These are phyloP conservation scores for Oryza brachyantha DNA, from an alignment of 176 grass and related monocot species.

Conservation along the genomic window DNA sequence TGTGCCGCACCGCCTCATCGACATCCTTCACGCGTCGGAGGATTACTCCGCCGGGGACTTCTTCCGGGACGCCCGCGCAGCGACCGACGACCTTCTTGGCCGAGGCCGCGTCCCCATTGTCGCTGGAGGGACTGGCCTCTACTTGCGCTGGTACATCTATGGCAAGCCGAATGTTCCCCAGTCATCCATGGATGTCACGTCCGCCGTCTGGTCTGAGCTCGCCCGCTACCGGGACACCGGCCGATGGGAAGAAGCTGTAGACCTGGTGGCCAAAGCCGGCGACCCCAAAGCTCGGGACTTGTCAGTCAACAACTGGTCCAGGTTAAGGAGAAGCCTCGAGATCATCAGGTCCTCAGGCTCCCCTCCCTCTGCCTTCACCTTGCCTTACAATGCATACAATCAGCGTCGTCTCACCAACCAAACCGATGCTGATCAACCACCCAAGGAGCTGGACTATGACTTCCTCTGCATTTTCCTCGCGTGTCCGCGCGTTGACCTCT, in stretches of 20 bases:
- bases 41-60: conserved; percentile 80
- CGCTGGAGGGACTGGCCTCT: conserved; percentile 73
- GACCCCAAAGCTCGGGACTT: conserved; percentile 55
- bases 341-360: conserved; percentile 64
- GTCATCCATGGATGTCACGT: conserved; percentile 32
- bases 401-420: background rate
- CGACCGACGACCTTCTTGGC: conserved; percentile 42
- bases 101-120: conserved; percentile 54
- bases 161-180: conserved; percentile 75
- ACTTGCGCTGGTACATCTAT: conserved; percentile 81
- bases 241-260: conserved; percentile 67
- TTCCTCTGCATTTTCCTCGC: conserved; percentile 72
- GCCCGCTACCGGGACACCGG: conserved; percentile 37
- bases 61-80: conserved; percentile 53
- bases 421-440: background rate
- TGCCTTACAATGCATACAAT: conserved; percentile 55
- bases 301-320: conserved; percentile 62
- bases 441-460: conserved; percentile 53
- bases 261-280: conserved; percentile 61
- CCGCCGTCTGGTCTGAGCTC: conserved; percentile 55
- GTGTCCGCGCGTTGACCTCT: conserved; percentile 46
- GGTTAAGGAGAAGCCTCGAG: conserved; percentile 58
- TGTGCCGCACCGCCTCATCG: conserved; percentile 62
- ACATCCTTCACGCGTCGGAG: conserved; percentile 52
- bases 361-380: conserved; percentile 58